phyloP scores from a whole-genome alignment of 108 stramenopile genomes.

The Asterionellopsis glacialis region DNA sequence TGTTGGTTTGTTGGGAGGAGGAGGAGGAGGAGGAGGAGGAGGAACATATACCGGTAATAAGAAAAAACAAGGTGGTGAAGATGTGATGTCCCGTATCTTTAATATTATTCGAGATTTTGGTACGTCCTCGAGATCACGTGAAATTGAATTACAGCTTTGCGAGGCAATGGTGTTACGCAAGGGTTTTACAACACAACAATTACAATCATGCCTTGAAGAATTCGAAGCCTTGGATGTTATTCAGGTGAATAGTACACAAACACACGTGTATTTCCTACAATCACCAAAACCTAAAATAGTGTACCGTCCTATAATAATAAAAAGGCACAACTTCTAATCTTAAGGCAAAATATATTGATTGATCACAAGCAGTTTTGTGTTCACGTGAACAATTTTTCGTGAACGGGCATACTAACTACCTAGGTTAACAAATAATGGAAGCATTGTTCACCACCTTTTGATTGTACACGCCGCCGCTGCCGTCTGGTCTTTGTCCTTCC shows the following conservation, averaged over 20 bases:
- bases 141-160: slow-evolving; percentile 51
- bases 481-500: no score
- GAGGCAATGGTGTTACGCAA: slow-evolving; percentile 86
- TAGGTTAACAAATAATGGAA: no score
- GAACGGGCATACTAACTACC: no score
- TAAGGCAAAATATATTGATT: no score
- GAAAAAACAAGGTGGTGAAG: slow-evolving; percentile 44
- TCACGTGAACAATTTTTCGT: no score
- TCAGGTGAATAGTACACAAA: slow-evolving; percentile 62
- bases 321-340: no score
- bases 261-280: slow-evolving; percentile 54
- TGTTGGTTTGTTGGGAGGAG: slow-evolving; percentile 5
- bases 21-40: no score
- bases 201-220: slow-evolving; percentile 76
- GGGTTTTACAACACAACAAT: slow-evolving; percentile 83
- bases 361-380: no score
- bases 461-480: no score
- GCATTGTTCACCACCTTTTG: no score
- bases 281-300: not conserved
- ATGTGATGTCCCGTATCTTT: slow-evolving; percentile 75
- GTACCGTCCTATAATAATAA: no score
- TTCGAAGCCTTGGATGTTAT: slow-evolving; percentile 78
- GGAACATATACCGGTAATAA: slow-evolving; percentile 13
- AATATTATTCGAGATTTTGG: slow-evolving; percentile 74
- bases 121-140: slow-evolving; percentile 30